These are phyloP conservation scores for Cytospora paraplurivora DNA, from an alignment of 2,329 filamentous ascomycete genomes.

Conservation along the genomic window DNA sequence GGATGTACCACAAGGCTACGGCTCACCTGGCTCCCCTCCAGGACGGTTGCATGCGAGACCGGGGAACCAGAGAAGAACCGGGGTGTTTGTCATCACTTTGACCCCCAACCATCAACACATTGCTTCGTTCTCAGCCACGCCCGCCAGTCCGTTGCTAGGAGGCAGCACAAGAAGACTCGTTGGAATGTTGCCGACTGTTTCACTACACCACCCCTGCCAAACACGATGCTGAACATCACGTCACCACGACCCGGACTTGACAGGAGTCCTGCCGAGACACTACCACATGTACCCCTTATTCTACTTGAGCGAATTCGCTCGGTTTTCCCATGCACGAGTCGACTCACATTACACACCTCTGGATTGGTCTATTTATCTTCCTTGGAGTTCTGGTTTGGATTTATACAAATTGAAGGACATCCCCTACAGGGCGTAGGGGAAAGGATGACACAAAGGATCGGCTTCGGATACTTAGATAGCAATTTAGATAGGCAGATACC, in stretches of 20 bases:
- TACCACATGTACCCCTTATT: background rate
- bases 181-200: background rate
- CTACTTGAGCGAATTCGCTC: background rate
- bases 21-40: background rate
- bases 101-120: background rate
- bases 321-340: background rate
- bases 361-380: background rate
- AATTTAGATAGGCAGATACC: background rate
- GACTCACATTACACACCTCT: background rate
- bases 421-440: background rate
- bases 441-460: background rate
- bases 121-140: background rate
- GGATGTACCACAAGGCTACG: background rate
- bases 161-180: background rate
- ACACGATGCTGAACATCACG: background rate
- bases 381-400: background rate
- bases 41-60: constrained; percentile 14
- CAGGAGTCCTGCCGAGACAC: background rate
- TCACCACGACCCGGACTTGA: background rate
- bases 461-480: background rate
- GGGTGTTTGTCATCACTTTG: constrained; percentile 1
- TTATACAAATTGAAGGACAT: background rate
- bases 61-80: constrained; percentile 11
- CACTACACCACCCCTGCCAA: background rate
- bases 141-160: background rate